These are phyloP conservation scores for Hypoxylon cercidicola DNA, from an alignment of 495 filamentous ascomycete genomes.

Conservation along the genomic window DNA sequence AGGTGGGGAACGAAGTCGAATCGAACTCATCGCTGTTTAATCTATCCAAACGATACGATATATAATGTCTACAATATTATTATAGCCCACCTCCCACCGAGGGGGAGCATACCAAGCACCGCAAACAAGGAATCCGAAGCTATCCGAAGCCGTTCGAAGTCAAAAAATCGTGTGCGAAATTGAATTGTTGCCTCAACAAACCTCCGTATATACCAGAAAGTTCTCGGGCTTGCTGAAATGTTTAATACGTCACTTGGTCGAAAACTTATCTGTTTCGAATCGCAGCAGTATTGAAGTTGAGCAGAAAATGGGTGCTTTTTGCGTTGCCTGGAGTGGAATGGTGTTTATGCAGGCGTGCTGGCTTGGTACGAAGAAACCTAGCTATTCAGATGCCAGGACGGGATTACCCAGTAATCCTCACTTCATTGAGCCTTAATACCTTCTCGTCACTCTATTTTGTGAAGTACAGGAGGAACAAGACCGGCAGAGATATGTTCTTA, in stretches of 20 bases:
- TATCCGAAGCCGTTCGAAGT: constrained; percentile 3
- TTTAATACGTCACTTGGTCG: background rate
- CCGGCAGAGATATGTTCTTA: too few species aligned
- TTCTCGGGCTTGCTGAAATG: constrained; percentile 2
- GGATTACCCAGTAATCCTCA: too few species aligned
- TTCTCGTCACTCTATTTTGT: too few species aligned
- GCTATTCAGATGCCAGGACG: too few species aligned
- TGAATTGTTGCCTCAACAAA: background rate
- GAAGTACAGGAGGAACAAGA: too few species aligned
- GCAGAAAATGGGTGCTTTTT: too few species aligned
- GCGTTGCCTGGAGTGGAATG: too few species aligned
- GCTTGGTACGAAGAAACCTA: too few species aligned
- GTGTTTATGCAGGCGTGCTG: too few species aligned
- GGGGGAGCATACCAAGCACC: constrained; percentile 12
- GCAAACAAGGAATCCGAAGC: constrained; percentile 2
- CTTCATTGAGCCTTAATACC: too few species aligned
- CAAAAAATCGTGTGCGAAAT: background rate
- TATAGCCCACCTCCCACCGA: constrained; percentile 6
- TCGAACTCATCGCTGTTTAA: constrained; percentile 6
- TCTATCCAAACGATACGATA: constrained; percentile 31
- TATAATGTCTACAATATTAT: constrained; percentile 41
- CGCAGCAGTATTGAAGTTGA: too few species aligned
- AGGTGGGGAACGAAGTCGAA: background rate
- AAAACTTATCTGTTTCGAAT: background rate
- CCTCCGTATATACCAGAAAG: constrained; percentile 15